Percentiles rank a stretch among this genome's conserved stretches.
phyloP scores from a whole-genome alignment of 371 early-diverging fungal genomes.

The Mortierella sp. region DNA sequence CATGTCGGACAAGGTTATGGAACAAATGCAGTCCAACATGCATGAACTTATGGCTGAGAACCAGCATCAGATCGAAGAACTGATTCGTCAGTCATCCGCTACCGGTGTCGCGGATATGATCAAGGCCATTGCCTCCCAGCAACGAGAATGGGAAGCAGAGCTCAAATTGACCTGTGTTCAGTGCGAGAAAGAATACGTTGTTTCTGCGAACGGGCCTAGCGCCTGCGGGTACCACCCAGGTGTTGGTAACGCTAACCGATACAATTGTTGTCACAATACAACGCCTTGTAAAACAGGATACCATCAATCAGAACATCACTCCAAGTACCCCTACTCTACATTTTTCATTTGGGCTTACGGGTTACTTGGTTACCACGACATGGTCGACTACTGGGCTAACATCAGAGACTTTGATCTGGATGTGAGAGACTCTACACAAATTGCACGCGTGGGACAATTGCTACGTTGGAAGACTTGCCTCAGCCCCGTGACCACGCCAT shows the following conservation, averaged over 20 bases:
- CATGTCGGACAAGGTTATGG: constrained; percentile 59
- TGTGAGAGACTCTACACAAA: constrained; percentile 18
- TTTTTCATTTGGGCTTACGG: constrained; percentile 49
- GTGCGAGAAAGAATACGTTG: constrained; percentile 57
- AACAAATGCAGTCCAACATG: constrained; percentile 57
- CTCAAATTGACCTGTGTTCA: constrained; percentile 59
- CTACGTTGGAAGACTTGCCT: constrained; percentile 38
- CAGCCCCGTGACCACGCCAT: constrained; percentile 29
- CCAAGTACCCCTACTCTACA: constrained; percentile 57
- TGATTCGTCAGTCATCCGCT: constrained; percentile 53
- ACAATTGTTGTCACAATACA: constrained; percentile 56
- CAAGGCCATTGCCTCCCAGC: constrained; percentile 50
- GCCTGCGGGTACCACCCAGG: constrained; percentile 60
- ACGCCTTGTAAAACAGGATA: constrained; percentile 49
- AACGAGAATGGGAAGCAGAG: constrained; percentile 50
- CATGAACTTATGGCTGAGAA: constrained; percentile 56
- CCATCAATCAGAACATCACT: constrained; percentile 60
- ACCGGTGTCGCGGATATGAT: constrained; percentile 56
- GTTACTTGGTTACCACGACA: constrained; percentile 55
- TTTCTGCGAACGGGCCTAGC: constrained; percentile 58
- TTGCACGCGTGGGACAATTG: constrained; percentile 37
- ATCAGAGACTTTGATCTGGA: constrained; percentile 35
- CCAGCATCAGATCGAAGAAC: constrained; percentile 42
- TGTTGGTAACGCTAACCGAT: constrained; percentile 15
- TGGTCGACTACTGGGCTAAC: constrained; percentile 32